Conservation (phyloP, 352 stramenopile species). For the Pythium aristosporum region DNA sequence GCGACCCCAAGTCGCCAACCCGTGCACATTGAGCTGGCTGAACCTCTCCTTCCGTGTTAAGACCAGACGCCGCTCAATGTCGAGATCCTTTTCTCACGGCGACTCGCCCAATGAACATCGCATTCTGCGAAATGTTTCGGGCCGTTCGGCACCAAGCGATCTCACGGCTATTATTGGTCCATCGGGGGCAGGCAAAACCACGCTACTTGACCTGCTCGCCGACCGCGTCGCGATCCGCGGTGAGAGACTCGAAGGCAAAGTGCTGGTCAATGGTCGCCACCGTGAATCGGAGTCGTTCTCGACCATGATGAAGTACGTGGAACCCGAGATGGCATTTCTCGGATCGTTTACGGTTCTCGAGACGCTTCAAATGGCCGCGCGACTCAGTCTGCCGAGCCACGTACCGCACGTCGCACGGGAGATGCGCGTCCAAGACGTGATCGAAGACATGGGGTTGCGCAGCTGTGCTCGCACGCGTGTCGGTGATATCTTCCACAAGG, state of each 20-base stretch:
- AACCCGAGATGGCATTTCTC: slow-evolving; percentile 58
- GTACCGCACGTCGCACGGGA: slow-evolving; percentile 42
- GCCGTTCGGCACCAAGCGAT: slow-evolving; percentile 52
- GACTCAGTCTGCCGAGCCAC: slow-evolving; percentile 45
- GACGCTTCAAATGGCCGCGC: slow-evolving; percentile 60
- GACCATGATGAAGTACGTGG: slow-evolving; percentile 61
- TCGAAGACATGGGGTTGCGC: slow-evolving; percentile 69
- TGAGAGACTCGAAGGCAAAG: slow-evolving; percentile 39
- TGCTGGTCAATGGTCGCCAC: slow-evolving; percentile 51
- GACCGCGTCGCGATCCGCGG: slow-evolving; percentile 32
- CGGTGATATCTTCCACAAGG: slow-evolving; percentile 85
- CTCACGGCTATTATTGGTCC: slow-evolving; percentile 71
- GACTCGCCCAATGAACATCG: slow-evolving; percentile 10
- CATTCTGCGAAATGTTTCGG: slow-evolving; percentile 63
- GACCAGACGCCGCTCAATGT: slow-evolving; percentile 10
- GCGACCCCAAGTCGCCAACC: slow-evolving; percentile 26
- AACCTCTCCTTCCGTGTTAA: slow-evolving; percentile 62
- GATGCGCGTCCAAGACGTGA: slow-evolving; percentile 59
- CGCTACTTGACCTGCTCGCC: slow-evolving; percentile 59
- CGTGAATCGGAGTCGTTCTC: slow-evolving; percentile 41
- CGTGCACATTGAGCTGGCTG: slow-evolving; percentile 64
- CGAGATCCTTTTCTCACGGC: background rate
- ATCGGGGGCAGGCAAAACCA: slow-evolving; percentile 63
- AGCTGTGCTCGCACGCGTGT: slow-evolving; percentile 59
- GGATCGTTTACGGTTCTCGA: slow-evolving; percentile 69